A percentile compares a stretch with the other conserved stretches of the same genome.
These are phyloP conservation scores for Backusella circina DNA, from an alignment of 192 early-diverging fungal species.

Conservation along the genomic window DNA sequence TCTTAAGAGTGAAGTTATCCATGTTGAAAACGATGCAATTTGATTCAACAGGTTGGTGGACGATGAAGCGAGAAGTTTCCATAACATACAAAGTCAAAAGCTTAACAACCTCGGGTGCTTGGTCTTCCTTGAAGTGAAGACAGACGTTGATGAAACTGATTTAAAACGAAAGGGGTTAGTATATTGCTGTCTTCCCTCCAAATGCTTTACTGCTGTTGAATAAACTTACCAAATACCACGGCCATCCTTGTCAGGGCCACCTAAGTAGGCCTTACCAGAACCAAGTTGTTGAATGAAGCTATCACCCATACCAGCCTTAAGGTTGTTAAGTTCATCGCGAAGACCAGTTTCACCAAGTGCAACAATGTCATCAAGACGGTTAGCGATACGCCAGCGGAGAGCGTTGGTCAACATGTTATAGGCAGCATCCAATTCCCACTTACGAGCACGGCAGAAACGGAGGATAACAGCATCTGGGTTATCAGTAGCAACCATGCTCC, in stretches of 20 bases:
- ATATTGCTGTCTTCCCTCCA: not conserved
- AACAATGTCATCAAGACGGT: slow-evolving; percentile 43
- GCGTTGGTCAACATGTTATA: slow-evolving; percentile 65
- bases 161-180: not conserved
- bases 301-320: slow-evolving; percentile 32
- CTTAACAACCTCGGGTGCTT: slow-evolving; percentile 61
- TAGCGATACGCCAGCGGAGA: slow-evolving; percentile 70
- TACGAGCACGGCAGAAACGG: slow-evolving; percentile 83
- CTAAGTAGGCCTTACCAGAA: slow-evolving; percentile 45
- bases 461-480: slow-evolving; percentile 71
- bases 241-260: slow-evolving; percentile 45
- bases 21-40: slow-evolving; percentile 77
- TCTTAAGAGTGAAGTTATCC: slow-evolving; percentile 65
- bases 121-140: slow-evolving; percentile 53
- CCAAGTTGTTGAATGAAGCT: slow-evolving; percentile 37
- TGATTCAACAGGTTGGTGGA: slow-evolving; percentile 64
- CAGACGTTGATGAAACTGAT: slow-evolving; percentile 48
- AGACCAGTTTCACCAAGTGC: slow-evolving; percentile 38
- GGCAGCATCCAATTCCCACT: slow-evolving; percentile 80
- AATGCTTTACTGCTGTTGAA: not conserved
- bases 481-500: slow-evolving; percentile 57
- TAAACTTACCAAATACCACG: slow-evolving; percentile 51
- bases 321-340: slow-evolving; percentile 29
- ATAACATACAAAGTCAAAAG: slow-evolving; percentile 68
- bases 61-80: slow-evolving; percentile 68